Percentiles rank a stretch among this genome's conserved stretches.
Evolutionary conservation across 1,284 basidiomycete species (phyloP).

Genomic region (Ustilago tritici): DNA sequence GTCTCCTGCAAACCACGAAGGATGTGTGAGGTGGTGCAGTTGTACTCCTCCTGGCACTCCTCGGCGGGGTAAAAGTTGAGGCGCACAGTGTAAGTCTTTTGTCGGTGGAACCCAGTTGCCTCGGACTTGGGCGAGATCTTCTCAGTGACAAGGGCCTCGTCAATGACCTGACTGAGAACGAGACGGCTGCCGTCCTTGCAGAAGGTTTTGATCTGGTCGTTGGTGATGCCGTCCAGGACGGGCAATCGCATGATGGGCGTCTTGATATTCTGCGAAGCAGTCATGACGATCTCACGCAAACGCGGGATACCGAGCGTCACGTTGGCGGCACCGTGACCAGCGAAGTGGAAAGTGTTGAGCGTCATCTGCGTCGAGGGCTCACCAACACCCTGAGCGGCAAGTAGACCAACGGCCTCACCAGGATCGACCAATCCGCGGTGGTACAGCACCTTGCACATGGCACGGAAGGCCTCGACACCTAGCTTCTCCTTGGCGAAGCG

Average conservation of each 20-base stretch:
- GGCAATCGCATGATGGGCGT: slow-evolving; percentile 98
- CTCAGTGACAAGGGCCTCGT: slow-evolving; percentile 86
- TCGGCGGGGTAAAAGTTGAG: slow-evolving; percentile 87
- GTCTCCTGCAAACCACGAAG: slow-evolving; percentile 79
- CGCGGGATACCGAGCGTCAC: slow-evolving; percentile 99
- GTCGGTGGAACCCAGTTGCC: slow-evolving; percentile 73
- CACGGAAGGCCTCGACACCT: slow-evolving; percentile 61
- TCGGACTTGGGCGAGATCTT: slow-evolving; percentile 78
- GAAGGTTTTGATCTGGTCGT: slow-evolving; percentile 76
- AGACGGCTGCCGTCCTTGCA: slow-evolving; percentile 91
- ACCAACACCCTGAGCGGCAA: slow-evolving; percentile 99
- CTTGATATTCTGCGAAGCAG: slow-evolving; percentile 93
- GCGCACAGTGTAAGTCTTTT: slow-evolving; percentile 84
- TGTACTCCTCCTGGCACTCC: slow-evolving; percentile 89
- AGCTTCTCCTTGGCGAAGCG: slow-evolving; percentile 72
- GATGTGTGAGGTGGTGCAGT: slow-evolving; percentile 80
- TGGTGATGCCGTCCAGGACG: slow-evolving; percentile 59
- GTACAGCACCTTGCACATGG: slow-evolving; percentile 68
- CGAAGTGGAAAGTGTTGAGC: slow-evolving; percentile 98
- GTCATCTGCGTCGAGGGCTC: slow-evolving; percentile 99
- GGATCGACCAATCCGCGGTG: slow-evolving; percentile 82
- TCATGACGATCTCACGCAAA: slow-evolving; percentile 99
- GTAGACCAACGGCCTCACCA: slow-evolving; percentile 94
- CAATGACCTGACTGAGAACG: slow-evolving; percentile 88
- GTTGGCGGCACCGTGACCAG: slow-evolving; percentile 97